Evolutionary conservation across 805 yeast species (phyloP), one percentile per base, ranked within the genome.

Genomic region (Schwanniomyces polymorphus): DNA sequence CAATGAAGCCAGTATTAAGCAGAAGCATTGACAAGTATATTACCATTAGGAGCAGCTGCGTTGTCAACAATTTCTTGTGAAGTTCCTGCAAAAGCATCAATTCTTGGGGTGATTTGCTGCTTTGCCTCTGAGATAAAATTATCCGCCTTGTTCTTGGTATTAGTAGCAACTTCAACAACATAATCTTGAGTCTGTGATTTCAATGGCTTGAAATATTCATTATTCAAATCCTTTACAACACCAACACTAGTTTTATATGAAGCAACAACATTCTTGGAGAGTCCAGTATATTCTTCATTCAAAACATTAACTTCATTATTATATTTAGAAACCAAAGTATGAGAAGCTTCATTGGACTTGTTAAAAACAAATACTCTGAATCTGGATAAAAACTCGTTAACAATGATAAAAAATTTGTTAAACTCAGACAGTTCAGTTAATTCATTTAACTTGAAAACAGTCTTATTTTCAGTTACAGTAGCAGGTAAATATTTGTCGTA

Each of bases 131-230:
- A 45, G 21, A 64, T 50, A 7, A 61, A 46, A 12, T 59, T 48
- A 49, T 66, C 73, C 31, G 72, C 73, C 55, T 61, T 70, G 38
- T 48, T 56, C 54, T 64, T 70, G 45, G 75, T 61, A 46, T 58
- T 63, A 37, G 59, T 53, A 26, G 73, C 64, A 37, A 68, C 64
- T 29, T 69, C 74, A 47, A 62, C 60, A 33, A 70, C 75, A 53
- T 68, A 70, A 44, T 56, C 70, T 48, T 67, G 68, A 35, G 77
- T 70, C 54, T 70, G 69, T 39, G 59, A 55, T 54, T 65, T 67
- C 54, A 71, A 64, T 27, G 77, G 77, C 52, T 65, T 67, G 42
- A 73, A 60, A 58, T 62, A 70, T 38, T 63, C 65, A 31, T 64
- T 58, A 53, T 70, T 68, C 46, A 72, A 61, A 47, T 55, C 57